Conservation (phyloP, 2,329 filamentous ascomycete species). For the Penicillium olsonii region DNA sequence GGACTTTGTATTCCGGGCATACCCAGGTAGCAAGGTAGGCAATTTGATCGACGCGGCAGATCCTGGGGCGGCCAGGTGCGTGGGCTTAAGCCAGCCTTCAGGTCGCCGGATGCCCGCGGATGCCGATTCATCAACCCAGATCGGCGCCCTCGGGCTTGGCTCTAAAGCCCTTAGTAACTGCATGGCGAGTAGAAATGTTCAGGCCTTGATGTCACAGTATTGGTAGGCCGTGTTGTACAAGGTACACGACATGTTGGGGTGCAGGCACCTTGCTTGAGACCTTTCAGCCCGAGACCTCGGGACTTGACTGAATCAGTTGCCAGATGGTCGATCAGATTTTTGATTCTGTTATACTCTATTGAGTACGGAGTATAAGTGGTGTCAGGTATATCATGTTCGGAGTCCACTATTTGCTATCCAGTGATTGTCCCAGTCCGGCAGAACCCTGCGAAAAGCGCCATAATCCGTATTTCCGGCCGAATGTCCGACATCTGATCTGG, state of each 20-base stretch:
- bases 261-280: not conserved
- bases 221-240: not conserved
- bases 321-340: not conserved
- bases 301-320: not conserved
- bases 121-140: constrained; percentile 16
- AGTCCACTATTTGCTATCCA: too few relatives aligned
- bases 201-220: not conserved
- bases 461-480: not conserved
- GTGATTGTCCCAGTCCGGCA: not conserved
- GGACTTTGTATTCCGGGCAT: constrained; percentile 14
- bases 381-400: too few relatives aligned
- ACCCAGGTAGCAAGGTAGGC: not conserved
- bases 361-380: not conserved
- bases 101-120: constrained; percentile 20
- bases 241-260: not conserved
- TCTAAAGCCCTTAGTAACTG: not conserved
- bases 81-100: constrained; percentile 12
- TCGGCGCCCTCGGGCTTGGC: constrained; percentile 4
- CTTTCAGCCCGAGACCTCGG: not conserved
- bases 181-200: too few relatives aligned
- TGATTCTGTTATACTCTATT: not conserved
- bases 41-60: constrained; percentile 6
- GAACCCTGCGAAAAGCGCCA: not conserved
- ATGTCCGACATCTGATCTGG: not conserved
- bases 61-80: constrained; percentile 20